A percentile compares a stretch with the other conserved stretches of the same genome.
Conservation (phyloP, 2,329 filamentous ascomycete genomes). For the Talaromyces sp. region DNA sequence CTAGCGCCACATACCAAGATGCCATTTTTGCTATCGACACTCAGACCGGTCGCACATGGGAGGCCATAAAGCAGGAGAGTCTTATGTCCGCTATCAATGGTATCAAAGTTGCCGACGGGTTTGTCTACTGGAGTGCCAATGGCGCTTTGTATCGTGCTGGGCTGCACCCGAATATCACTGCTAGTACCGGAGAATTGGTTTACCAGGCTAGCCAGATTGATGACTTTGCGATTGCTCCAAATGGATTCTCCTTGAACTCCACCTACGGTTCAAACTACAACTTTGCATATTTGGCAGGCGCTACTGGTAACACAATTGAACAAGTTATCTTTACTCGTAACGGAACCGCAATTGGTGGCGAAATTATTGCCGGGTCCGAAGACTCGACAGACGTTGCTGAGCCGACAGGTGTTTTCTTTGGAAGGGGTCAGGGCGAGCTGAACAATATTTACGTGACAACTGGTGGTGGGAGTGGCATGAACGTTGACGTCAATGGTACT, state of each 20-base stretch:
- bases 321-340: conserved; percentile 6
- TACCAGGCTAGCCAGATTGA: not conserved
- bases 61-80: not conserved
- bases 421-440: not conserved
- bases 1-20: conserved; percentile 1
- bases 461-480: not conserved
- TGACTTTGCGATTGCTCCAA: not conserved
- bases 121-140: not conserved
- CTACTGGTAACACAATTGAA: not conserved
- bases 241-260: not conserved
- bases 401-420: conserved; percentile 1
- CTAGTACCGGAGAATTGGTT: not conserved
- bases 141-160: conserved; percentile 1
- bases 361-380: conserved; percentile 4
- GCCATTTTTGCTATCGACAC: not conserved
- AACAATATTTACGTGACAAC: not conserved
- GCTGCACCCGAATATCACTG: not conserved
- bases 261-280: not conserved
- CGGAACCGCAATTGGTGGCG: not conserved
- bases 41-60: not conserved
- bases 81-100: not conserved
- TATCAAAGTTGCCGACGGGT: not conserved
- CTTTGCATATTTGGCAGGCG: not conserved
- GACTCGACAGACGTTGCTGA: conserved; percentile 1
- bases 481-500: conserved; percentile 1